Percentiles rank a stretch among this genome's conserved stretches.
Evolutionary conservation across 2,329 filamentous ascomycete species (phyloP).

Genomic region (Fusarium keratoplasticum): DNA sequence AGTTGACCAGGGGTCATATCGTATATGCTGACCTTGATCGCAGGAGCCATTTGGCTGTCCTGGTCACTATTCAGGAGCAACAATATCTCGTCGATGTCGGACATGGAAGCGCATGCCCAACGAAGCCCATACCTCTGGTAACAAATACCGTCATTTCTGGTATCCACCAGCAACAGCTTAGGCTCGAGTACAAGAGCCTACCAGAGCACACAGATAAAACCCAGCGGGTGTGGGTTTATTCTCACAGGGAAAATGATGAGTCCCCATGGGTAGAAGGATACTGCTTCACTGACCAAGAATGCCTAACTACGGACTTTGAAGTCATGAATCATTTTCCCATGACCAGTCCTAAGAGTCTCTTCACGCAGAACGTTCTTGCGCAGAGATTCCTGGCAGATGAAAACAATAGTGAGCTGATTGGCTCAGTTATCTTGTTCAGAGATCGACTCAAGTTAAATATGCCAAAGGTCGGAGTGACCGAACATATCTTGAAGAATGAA

Average conservation of each 20-base stretch:
- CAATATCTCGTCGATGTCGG: constrained; percentile 15
- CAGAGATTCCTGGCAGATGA: constrained; percentile 6
- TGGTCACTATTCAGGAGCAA: constrained; percentile 6
- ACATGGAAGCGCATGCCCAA: constrained; percentile 8
- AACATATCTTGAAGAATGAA: background rate
- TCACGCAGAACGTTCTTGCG: constrained; percentile 15
- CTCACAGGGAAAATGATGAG: background rate
- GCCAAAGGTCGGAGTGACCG: background rate
- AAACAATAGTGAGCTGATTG: background rate
- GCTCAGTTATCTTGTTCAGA: background rate
- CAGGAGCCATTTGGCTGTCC: constrained; percentile 8
- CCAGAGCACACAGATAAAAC: background rate
- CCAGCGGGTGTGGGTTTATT: constrained; percentile 18
- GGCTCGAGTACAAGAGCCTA: constrained; percentile 9
- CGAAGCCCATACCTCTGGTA: constrained; percentile 1
- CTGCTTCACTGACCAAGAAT: constrained; percentile 17
- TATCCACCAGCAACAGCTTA: constrained; percentile 5
- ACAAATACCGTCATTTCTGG: background rate
- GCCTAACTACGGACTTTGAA: constrained; percentile 12
- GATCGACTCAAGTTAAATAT: background rate
- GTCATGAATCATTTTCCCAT: constrained; percentile 14
- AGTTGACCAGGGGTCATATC: background rate
- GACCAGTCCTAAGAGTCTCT: constrained; percentile 17
- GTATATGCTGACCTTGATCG: background rate
- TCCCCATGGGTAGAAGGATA: constrained; percentile 6